phyloP scores from a whole-genome alignment of 495 filamentous ascomycete genomes.

The Hypoxylon intermedium region DNA sequence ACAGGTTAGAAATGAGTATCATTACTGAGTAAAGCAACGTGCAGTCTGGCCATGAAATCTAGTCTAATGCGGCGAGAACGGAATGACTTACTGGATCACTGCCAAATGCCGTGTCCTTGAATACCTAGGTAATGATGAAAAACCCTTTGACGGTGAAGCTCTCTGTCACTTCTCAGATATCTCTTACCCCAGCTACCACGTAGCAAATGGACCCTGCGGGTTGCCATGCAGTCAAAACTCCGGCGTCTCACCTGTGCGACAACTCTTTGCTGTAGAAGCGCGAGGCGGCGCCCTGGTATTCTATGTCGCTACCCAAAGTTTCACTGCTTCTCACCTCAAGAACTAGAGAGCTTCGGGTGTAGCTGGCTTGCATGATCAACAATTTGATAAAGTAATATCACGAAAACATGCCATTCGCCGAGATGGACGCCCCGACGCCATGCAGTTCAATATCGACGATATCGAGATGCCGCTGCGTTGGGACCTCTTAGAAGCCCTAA shows the following conservation, averaged over 20 bases:
- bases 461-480: slow-evolving; percentile 37
- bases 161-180: background rate
- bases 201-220: slow-evolving; percentile 24
- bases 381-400: slow-evolving; percentile 16
- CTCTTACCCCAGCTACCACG: slow-evolving; percentile 2
- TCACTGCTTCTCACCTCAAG: slow-evolving; percentile 24
- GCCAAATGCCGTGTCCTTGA: slow-evolving; percentile 5
- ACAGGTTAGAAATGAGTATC: slow-evolving; percentile 7
- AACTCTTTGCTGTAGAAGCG: slow-evolving; percentile 12
- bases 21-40: slow-evolving; percentile 29
- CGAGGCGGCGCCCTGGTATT: slow-evolving; percentile 13
- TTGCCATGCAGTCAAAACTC: slow-evolving; percentile 36
- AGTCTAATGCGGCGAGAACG: slow-evolving; percentile 11
- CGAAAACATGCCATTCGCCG: slow-evolving; percentile 29
- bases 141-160: slow-evolving; percentile 2
- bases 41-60: slow-evolving; percentile 25
- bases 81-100: slow-evolving; percentile 12
- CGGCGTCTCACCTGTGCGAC: slow-evolving; percentile 31
- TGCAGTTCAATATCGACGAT: slow-evolving; percentile 36
- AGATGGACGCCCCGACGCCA: slow-evolving; percentile 29
- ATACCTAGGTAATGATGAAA: too few relatives aligned
- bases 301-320: slow-evolving; percentile 42
- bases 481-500: slow-evolving; percentile 33
- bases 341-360: slow-evolving; percentile 26
- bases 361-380: slow-evolving; percentile 20